Percentiles rank a stretch among this genome's conserved stretches.
phyloP scores from a whole-genome alignment of 495 filamentous ascomycete genomes.

The Penicillium antarcticum region DNA sequence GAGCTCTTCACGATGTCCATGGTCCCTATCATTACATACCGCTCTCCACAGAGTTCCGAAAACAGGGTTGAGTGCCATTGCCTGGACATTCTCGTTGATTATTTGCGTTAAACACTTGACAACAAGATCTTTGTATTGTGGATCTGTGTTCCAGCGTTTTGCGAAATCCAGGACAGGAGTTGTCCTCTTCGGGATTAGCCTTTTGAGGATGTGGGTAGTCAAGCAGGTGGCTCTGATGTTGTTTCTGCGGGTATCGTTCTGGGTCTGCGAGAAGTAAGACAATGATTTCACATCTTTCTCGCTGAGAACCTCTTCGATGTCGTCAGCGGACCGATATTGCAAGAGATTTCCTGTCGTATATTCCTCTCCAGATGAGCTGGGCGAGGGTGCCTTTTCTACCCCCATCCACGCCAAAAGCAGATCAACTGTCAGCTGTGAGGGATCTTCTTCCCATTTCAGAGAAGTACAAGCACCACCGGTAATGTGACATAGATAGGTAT shows the following conservation, averaged over 20 bases:
- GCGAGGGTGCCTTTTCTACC: slow-evolving; percentile 28
- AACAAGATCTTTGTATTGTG: slow-evolving; percentile 28
- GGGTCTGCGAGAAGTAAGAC: slow-evolving; percentile 3
- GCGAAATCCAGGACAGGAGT: slow-evolving; percentile 33
- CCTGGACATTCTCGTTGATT: slow-evolving; percentile 33
- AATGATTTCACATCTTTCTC: neutral
- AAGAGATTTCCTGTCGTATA: slow-evolving; percentile 10
- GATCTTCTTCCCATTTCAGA: slow-evolving; percentile 31
- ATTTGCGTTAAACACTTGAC: slow-evolving; percentile 31
- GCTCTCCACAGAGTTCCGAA: slow-evolving; percentile 46
- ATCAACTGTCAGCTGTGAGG: slow-evolving; percentile 32
- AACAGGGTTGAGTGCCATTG: slow-evolving; percentile 44
- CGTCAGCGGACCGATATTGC: neutral
- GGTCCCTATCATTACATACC: slow-evolving; percentile 40
- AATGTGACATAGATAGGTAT: slow-evolving; percentile 32
- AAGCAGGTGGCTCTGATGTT: slow-evolving; percentile 6
- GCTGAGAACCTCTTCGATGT: slow-evolving; percentile 2
- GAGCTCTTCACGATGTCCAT: slow-evolving; percentile 33
- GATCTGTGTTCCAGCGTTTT: slow-evolving; percentile 32
- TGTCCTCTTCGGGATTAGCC: slow-evolving; percentile 10
- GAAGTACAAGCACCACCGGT: slow-evolving; percentile 38
- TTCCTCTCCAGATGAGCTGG: neutral
- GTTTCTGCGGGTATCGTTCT: neutral
- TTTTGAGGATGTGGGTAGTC: slow-evolving; percentile 4
- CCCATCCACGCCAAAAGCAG: slow-evolving; percentile 48